phyloP scores from a whole-genome alignment of 202 grass and related monocot species.

The Musa balbisiana region DNA sequence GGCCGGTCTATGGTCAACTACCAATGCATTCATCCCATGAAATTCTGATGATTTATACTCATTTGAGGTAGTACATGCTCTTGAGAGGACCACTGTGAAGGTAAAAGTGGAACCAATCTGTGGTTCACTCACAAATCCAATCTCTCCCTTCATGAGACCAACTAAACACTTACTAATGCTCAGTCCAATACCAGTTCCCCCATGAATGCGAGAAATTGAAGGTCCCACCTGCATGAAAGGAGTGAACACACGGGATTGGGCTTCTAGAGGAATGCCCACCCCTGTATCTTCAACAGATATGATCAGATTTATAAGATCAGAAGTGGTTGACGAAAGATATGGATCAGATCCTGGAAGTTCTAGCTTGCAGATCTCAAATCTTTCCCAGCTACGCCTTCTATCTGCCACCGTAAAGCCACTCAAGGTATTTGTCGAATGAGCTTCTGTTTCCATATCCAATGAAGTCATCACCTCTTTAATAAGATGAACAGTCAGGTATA shows the following conservation, averaged over 20 bases:
- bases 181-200: slow-evolving; percentile 88
- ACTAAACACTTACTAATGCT: slow-evolving; percentile 98
- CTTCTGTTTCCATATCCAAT: slow-evolving; percentile 45
- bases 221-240: slow-evolving; percentile 97
- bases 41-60: slow-evolving; percentile 51
- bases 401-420: slow-evolving; percentile 59
- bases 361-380: slow-evolving; percentile 43
- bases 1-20: slow-evolving; percentile 63
- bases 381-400: slow-evolving; percentile 62
- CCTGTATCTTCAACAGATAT: slow-evolving; percentile 99
- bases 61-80: slow-evolving; percentile 26
- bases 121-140: slow-evolving; percentile 69
- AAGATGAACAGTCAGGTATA: slow-evolving; percentile 92
- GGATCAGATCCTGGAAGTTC: slow-evolving; percentile 44
- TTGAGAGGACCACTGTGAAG: slow-evolving; percentile 65
- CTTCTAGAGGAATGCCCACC: slow-evolving; percentile 73
- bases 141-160: slow-evolving; percentile 95
- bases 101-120: slow-evolving; percentile 87
- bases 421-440: slow-evolving; percentile 47
- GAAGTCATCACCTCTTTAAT: slow-evolving; percentile 52
- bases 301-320: slow-evolving; percentile 67
- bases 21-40: slow-evolving; percentile 67
- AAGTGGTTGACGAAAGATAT: slow-evolving; percentile 32
- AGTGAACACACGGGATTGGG: slow-evolving; percentile 79
- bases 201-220: slow-evolving; percentile 87